Percentiles rank a stretch among this genome's conserved stretches.
These are phyloP conservation scores for Dacryopinax spathularia DNA, from an alignment of 768 basidiomycete species.

Conservation along the genomic window DNA sequence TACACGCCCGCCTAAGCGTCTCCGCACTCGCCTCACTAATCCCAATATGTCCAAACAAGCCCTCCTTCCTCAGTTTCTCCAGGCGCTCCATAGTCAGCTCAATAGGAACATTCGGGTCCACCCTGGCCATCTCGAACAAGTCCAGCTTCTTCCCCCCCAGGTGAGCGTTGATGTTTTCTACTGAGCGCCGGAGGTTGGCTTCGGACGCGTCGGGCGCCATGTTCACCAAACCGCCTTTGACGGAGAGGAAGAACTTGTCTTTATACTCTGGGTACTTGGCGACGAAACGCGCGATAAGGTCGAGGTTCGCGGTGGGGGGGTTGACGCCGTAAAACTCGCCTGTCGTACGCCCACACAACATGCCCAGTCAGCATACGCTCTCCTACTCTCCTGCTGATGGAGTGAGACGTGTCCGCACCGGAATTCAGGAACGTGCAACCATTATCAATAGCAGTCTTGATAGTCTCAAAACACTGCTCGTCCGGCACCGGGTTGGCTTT, in stretches of 20 bases:
- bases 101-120: constrained; percentile 31
- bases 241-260: constrained; percentile 25
- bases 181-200: constrained; percentile 36
- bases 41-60: constrained; percentile 46
- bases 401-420: constrained; percentile 22
- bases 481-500: constrained; percentile 35
- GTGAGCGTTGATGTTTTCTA: constrained; percentile 31
- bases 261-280: constrained; percentile 19
- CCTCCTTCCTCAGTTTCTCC: constrained; percentile 36
- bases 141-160: constrained; percentile 45
- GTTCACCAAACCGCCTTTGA: constrained; percentile 25
- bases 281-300: constrained; percentile 28
- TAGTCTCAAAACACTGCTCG: constrained; percentile 46
- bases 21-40: constrained; percentile 40
- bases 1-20: constrained; percentile 30
- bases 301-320: constrained; percentile 21
- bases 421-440: constrained; percentile 32
- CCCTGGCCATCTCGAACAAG: constrained; percentile 41
- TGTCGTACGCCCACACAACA: constrained; percentile 15
- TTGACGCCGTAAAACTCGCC: constrained; percentile 28
- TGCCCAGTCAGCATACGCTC: not conserved
- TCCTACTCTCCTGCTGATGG: not conserved
- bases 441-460: constrained; percentile 30
- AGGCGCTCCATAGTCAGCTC: constrained; percentile 34
- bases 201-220: constrained; percentile 10